Conservation (phyloP, 2,329 filamentous ascomycete genomes). For the Pyricularia sp. region DNA sequence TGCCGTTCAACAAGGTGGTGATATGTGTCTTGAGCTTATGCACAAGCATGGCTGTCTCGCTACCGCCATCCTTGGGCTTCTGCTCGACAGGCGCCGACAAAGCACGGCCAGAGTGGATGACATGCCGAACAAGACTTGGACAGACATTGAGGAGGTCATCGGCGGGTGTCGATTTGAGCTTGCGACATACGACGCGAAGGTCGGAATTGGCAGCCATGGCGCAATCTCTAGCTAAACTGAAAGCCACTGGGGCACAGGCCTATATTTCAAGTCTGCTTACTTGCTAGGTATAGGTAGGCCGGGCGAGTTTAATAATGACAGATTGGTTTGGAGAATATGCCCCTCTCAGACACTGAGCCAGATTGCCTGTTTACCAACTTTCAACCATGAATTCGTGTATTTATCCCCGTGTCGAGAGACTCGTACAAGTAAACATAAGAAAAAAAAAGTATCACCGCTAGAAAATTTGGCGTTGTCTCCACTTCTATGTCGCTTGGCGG, state of each 20-base stretch:
- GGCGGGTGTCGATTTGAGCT: conserved; percentile 62
- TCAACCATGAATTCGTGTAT: not conserved
- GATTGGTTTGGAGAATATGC: not conserved
- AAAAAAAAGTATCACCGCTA: not conserved
- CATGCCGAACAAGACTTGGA: conserved; percentile 55
- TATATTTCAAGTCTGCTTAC: not conserved
- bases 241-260: not conserved
- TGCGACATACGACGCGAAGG: conserved; percentile 56
- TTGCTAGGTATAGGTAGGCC: no score
- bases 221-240: not conserved
- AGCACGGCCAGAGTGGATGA: conserved; percentile 46
- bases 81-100: conserved; percentile 55
- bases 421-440: not conserved
- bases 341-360: not conserved
- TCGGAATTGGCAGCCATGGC: conserved; percentile 40
- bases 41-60: conserved; percentile 60
- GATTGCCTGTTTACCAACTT: not conserved
- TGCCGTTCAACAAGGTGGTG: conserved; percentile 68
- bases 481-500: not conserved
- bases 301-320: not conserved
- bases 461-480: not conserved
- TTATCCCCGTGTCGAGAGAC: not conserved
- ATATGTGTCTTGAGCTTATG: conserved; percentile 77
- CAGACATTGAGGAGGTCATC: conserved; percentile 65
- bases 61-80: conserved; percentile 47